phyloP scores from a whole-genome alignment of 345 rosid species.

The Arabis hirsuta region DNA sequence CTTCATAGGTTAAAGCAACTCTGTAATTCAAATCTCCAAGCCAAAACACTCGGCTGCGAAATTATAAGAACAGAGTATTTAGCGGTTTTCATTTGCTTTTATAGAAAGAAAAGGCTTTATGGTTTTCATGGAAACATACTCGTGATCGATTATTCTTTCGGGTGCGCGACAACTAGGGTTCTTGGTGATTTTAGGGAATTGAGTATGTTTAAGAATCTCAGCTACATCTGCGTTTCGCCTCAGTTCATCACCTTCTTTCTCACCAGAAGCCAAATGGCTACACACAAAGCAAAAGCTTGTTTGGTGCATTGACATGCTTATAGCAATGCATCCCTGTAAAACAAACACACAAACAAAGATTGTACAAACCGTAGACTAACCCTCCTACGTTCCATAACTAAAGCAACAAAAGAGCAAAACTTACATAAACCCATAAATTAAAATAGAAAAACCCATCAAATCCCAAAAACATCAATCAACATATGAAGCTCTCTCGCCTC shows the following conservation, averaged over 20 bases:
- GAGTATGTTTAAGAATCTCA: slow-evolving; percentile 77
- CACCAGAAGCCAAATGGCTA: slow-evolving; percentile 95
- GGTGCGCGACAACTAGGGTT: slow-evolving; percentile 60
- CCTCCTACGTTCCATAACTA: too few species aligned
- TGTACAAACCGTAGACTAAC: too few species aligned
- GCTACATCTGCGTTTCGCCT: slow-evolving; percentile 84
- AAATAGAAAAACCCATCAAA: too few species aligned
- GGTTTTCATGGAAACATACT: slow-evolving; percentile 51
- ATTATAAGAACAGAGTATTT: neutral
- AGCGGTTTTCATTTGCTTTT: neutral
- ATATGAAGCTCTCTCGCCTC: too few species aligned
- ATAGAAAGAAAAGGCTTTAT: neutral
- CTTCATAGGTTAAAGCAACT: slow-evolving; percentile 79
- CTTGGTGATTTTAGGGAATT: slow-evolving; percentile 76
- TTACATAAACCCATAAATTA: too few species aligned
- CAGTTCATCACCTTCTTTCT: slow-evolving; percentile 94
- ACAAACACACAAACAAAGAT: too few species aligned
- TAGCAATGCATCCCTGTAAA: slow-evolving; percentile 89
- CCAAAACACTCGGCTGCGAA: slow-evolving; percentile 83
- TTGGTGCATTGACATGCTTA: slow-evolving; percentile 90
- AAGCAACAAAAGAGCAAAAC: too few species aligned
- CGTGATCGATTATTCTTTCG: slow-evolving; percentile 76
- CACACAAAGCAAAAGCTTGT: slow-evolving; percentile 96
- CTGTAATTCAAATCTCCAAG: slow-evolving; percentile 94
- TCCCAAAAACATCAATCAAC: too few species aligned